Evolutionary conservation across 345 rosid species (phyloP).

Genomic region (Boechera stricta): DNA sequence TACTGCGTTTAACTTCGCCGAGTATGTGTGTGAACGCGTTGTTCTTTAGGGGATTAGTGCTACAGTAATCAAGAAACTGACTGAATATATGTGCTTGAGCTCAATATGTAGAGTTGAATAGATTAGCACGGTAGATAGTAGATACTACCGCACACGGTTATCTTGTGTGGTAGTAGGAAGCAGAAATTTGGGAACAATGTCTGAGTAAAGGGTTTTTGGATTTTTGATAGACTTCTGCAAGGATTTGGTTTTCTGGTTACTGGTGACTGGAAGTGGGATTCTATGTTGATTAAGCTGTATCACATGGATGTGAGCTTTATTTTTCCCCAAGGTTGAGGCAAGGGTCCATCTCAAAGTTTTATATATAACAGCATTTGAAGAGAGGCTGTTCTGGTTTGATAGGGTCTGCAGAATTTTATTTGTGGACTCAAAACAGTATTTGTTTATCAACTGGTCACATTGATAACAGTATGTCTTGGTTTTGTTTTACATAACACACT

Average conservation of each 20-base stretch:
- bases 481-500: conserved; percentile 1
- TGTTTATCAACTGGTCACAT: neutral
- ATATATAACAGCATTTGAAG: neutral
- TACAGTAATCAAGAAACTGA: conserved; percentile 11
- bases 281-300: conserved; percentile 4
- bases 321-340: neutral
- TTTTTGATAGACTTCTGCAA: conserved; percentile 1
- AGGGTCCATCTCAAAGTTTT: neutral
- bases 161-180: conserved; percentile 8
- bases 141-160: neutral
- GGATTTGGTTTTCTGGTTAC: conserved; percentile 10
- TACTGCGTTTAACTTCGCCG: neutral
- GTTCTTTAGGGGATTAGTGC: conserved; percentile 11
- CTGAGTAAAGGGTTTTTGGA: neutral
- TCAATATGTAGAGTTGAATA: conserved; percentile 13
- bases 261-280: neutral
- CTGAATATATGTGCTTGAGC: conserved; percentile 8
- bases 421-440: too few relatives aligned
- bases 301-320: neutral
- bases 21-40: neutral
- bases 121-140: conserved; percentile 1
- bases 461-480: conserved; percentile 14
- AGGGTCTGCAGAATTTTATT: neutral
- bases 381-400: neutral
- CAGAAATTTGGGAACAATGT: conserved; percentile 1